Conservation (phyloP, 192 early-diverging fungal species). For the Glomus cerebriforme region DNA sequence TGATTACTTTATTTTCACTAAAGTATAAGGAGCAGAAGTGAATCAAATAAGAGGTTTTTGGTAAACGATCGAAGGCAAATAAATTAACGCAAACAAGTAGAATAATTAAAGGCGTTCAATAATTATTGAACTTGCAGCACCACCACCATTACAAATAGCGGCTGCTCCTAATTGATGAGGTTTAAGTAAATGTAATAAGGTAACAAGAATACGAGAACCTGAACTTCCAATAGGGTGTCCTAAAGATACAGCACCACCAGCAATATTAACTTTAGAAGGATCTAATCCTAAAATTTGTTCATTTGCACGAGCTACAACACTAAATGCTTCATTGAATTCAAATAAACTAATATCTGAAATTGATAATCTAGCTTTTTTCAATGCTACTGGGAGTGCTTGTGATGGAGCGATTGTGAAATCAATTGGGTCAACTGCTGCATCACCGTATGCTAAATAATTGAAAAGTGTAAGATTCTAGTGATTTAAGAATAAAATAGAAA, state of each 20-base stretch:
- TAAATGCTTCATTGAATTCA: slow-evolving; percentile 98
- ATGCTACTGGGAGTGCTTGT: slow-evolving; percentile 88
- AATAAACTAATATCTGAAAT: slow-evolving; percentile 88
- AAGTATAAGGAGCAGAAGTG: no score
- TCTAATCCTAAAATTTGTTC: slow-evolving; percentile 81
- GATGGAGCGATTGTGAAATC: slow-evolving; percentile 96
- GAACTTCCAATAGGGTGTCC: slow-evolving; percentile 86
- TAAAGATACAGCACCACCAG: slow-evolving; percentile 79
- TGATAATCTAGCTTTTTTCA: slow-evolving; percentile 80
- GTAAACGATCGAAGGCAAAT: no score
- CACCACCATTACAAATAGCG: slow-evolving; percentile 84
- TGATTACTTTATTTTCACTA: no score
- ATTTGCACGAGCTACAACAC: slow-evolving; percentile 89
- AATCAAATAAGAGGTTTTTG: no score
- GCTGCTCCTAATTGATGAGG: slow-evolving; percentile 79
- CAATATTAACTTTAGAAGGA: slow-evolving; percentile 72
- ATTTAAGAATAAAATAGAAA: not conserved
- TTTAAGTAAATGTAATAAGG: slow-evolving; percentile 80
- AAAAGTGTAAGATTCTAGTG: not conserved
- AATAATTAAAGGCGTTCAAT: slow-evolving; percentile 62
- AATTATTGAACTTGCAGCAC: slow-evolving; percentile 71
- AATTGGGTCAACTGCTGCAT: slow-evolving; percentile 87
- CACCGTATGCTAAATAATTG: slow-evolving; percentile 65
- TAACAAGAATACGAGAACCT: slow-evolving; percentile 80
- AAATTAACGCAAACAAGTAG: no score